A percentile compares a stretch with the other conserved stretches of the same genome.
These are phyloP conservation scores for Colletotrichum tropicale DNA, from an alignment of 2,329 filamentous ascomycete genomes.

Conservation along the genomic window DNA sequence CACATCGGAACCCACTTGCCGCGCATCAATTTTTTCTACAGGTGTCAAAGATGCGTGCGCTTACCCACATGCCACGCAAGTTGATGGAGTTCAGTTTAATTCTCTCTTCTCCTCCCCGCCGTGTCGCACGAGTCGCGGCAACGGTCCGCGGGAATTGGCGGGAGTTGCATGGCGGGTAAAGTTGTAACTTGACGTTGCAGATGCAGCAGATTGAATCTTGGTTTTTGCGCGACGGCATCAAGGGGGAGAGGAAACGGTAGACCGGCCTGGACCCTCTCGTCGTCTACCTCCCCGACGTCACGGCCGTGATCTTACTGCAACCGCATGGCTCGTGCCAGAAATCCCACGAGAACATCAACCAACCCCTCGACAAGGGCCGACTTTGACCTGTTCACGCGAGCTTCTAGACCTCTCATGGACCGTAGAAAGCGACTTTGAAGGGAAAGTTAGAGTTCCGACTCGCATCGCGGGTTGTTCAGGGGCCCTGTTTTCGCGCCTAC, in stretches of 20 bases:
- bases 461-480: neutral
- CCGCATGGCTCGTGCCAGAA: neutral
- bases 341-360: neutral
- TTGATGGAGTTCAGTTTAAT: neutral
- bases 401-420: neutral
- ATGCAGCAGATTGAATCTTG: neutral
- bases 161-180: neutral
- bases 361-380: neutral
- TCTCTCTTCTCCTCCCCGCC: neutral
- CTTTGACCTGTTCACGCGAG: neutral
- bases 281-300: neutral
- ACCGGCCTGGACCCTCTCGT: neutral
- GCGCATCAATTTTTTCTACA: neutral
- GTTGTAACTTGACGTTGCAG: neutral
- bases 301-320: neutral
- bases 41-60: neutral
- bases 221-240: neutral
- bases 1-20: slow-evolving; percentile 11
- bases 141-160: neutral
- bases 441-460: neutral
- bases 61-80: neutral
- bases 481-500: neutral
- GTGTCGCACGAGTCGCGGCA: neutral
- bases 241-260: neutral
- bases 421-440: neutral